A percentile compares a stretch with the other conserved stretches of the same genome.
These are phyloP conservation scores for Cytospora piceicola DNA, from an alignment of 2,329 filamentous ascomycete genomes.

Conservation along the genomic window DNA sequence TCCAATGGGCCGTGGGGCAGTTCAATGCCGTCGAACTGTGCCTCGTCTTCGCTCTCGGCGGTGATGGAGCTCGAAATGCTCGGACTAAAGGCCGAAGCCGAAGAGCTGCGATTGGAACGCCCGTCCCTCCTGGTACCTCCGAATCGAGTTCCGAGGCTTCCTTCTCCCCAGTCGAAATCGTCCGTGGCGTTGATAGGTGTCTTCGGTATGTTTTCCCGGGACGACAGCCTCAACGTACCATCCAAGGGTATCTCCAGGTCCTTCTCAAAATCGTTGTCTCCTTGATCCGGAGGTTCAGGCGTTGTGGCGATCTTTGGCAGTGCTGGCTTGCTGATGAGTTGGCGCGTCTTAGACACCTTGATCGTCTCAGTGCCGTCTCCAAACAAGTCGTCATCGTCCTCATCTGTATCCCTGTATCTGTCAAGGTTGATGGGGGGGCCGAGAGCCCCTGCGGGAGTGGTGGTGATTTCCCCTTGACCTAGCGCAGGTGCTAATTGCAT, in stretches of 20 bases:
- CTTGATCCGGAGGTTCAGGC: slow-evolving; percentile 26
- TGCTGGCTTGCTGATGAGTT: slow-evolving; percentile 61
- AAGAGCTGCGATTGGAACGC: slow-evolving; percentile 82
- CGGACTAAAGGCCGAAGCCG: slow-evolving; percentile 85
- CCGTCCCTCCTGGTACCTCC: slow-evolving; percentile 81
- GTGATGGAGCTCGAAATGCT: slow-evolving; percentile 92
- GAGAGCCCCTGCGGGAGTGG: slow-evolving; percentile 34
- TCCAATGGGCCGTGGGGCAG: slow-evolving; percentile 83
- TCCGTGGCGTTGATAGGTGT: slow-evolving; percentile 65
- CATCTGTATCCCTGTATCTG: slow-evolving; percentile 64
- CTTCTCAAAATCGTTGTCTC: slow-evolving; percentile 70
- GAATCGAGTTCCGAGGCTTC: slow-evolving; percentile 87
- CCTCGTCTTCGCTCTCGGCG: slow-evolving; percentile 90
- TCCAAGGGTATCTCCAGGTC: slow-evolving; percentile 74
- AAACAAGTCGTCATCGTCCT: slow-evolving; percentile 66
- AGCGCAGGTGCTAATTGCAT: slow-evolving; percentile 36
- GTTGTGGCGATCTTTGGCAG: slow-evolving; percentile 48
- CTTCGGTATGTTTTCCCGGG: slow-evolving; percentile 63
- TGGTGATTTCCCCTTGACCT: slow-evolving; percentile 29
- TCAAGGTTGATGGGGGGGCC: slow-evolving; percentile 61
- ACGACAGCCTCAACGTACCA: slow-evolving; percentile 67
- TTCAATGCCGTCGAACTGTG: slow-evolving; percentile 78
- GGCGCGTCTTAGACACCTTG: slow-evolving; percentile 65
- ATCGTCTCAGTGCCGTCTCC: slow-evolving; percentile 69
- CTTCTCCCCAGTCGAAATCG: slow-evolving; percentile 93